Conservation (phyloP, 1,284 basidiomycete species). For the Caloboletus inedulis region DNA sequence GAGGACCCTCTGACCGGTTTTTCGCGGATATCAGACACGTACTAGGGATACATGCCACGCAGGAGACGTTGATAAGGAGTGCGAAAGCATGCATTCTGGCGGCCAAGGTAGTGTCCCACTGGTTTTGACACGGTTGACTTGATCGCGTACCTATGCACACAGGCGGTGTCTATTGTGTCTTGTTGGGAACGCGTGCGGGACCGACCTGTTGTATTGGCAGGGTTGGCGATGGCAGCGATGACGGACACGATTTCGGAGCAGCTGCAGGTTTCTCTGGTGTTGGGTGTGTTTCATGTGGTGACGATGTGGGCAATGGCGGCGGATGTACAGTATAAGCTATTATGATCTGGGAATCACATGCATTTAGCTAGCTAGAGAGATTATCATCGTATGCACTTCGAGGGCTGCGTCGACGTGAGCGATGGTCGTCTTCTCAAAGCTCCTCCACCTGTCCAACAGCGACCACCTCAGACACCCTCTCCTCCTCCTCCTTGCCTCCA, state of each 20-base stretch:
- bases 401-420: not conserved
- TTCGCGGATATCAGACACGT: conserved; percentile 13
- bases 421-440: conserved; percentile 26
- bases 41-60: conserved; percentile 14
- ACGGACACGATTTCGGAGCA: conserved; percentile 47
- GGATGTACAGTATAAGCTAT: not conserved
- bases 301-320: conserved; percentile 20
- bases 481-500: conserved; percentile 19
- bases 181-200: conserved; percentile 20
- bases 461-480: not conserved
- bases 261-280: conserved; percentile 35
- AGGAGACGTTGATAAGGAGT: conserved; percentile 26
- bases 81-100: conserved; percentile 44
- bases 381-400: no score
- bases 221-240: conserved; percentile 40
- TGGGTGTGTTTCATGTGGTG: conserved; percentile 40
- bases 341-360: conserved; percentile 20
- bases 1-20: not conserved
- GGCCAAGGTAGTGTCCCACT: conserved; percentile 42
- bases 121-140: conserved; percentile 24
- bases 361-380: no score
- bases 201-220: conserved; percentile 32
- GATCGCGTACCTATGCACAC: conserved; percentile 17
- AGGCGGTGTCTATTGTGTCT: conserved; percentile 28
- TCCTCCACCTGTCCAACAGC: not conserved